Evolutionary conservation across 1,284 basidiomycete genomes (phyloP).

Genomic region (Pseudomicrostroma phylloplanum): DNA sequence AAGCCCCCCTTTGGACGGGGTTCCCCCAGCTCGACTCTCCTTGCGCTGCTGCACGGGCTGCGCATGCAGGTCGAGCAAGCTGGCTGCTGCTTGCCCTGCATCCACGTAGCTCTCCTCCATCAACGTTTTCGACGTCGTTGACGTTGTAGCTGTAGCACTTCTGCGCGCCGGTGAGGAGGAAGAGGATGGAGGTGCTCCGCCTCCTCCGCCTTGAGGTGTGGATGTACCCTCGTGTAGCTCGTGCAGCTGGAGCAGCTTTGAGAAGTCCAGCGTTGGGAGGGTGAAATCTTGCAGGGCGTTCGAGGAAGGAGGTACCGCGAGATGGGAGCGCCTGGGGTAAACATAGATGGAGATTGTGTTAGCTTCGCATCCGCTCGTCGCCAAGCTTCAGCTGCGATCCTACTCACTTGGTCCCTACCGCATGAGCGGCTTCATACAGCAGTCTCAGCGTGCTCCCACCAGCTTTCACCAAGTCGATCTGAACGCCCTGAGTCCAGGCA

Average conservation of each 20-base stretch:
- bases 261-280: constrained; percentile 10
- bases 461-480: constrained; percentile 32
- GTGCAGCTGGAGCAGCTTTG: constrained; percentile 9
- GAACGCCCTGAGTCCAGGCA: constrained; percentile 27
- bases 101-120: constrained; percentile 37
- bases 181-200: background rate
- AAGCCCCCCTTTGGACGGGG: background rate
- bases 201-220: background rate
- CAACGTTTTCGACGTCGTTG: background rate
- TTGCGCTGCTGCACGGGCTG: background rate
- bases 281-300: constrained; percentile 4
- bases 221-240: constrained; percentile 5
- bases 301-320: background rate
- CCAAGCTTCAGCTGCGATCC: no score
- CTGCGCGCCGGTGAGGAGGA: background rate
- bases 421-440: constrained; percentile 12
- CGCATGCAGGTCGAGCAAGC: constrained; percentile 21
- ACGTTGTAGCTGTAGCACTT: background rate
- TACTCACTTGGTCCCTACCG: background rate
- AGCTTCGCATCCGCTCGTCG: constrained; percentile 9
- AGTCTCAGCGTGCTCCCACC: constrained; percentile 31
- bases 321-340: background rate
- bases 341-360: no score
- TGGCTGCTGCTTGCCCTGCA: constrained; percentile 28
- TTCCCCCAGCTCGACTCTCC: background rate